Base-by-base conservation (phyloP, 176 grass and related monocot genomes). In the Calamus simplicifolius region DNA sequence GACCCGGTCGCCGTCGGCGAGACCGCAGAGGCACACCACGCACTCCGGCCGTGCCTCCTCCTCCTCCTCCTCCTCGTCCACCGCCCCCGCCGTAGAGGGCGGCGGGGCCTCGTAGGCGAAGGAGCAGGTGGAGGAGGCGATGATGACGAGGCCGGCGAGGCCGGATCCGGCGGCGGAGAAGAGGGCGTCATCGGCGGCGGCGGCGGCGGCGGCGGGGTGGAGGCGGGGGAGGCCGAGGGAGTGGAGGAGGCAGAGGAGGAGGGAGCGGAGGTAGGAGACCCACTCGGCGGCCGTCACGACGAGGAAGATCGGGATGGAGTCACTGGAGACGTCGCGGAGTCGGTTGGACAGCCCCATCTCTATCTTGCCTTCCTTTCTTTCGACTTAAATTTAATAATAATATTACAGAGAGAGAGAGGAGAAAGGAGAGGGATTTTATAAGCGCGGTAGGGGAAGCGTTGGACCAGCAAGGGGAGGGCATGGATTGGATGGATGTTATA, bases 241-340 rank as follows among this genome's bases (percentile, higher is more conserved):
- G 69, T 50, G 70, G 70, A 73, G 18, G 27, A 54, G 18, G 69
- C 58, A 59, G 59, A 73, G 27, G 59, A 73, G 59, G 28, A 73
- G 19, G 18, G 51, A 29, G 50, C 70, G 70, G 29, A 73, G 50
- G 29, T 73, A 48, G 58, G 50, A 30, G 58, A 73, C 25, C 49
- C 38, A 55, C 5, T 58, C 27, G 14, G 70, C 70, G 18, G 51
- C 58, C 8, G 58, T 18, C 49, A 59, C 70, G 58, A 73, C 18
- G 59, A 73, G 49, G 29, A 63, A 18, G 6, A 73, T 50, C 1
- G 59, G 59, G 50, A 73, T 27, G 70, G 70, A 73, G 29, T 73
- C 70, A 15, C 58, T 19, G 70, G 59, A 63, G 58, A 63, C 70
- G 59, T 73, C 70, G 29, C 63, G 58, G 10, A 73, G 70, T 13